Conservation (phyloP, 2,329 filamentous ascomycete species). For the Balansia obtecta region DNA sequence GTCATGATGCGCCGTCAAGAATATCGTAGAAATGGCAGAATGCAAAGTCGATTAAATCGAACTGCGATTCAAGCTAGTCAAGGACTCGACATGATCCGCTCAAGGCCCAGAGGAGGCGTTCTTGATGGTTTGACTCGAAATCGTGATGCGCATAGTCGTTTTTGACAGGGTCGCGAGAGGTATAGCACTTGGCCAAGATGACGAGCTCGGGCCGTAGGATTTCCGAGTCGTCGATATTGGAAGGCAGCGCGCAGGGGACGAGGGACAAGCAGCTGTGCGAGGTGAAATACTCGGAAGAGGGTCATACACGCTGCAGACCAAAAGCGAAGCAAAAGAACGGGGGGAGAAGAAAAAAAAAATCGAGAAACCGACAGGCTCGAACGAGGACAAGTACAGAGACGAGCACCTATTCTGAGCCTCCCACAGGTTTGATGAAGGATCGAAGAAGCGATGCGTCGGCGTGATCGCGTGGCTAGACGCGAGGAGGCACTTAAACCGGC, state of each 20-base stretch:
- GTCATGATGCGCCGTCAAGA: constrained; percentile 16
- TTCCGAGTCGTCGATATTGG: not conserved
- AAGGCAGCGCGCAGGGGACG: not conserved
- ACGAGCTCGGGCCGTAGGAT: not conserved
- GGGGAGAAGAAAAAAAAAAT: too few relatives aligned
- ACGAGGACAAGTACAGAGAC: not conserved
- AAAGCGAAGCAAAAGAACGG: not conserved
- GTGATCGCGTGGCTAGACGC: not conserved
- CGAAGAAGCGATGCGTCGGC: not conserved
- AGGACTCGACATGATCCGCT: constrained; percentile 13
- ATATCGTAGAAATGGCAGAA: not conserved
- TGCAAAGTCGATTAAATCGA: not conserved
- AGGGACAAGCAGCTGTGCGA: not conserved
- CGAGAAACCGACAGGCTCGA: not conserved
- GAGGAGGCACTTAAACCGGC: not conserved
- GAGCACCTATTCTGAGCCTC: too few relatives aligned
- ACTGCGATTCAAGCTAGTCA: not conserved
- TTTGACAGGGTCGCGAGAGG: not conserved
- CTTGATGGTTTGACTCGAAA: constrained; percentile 12
- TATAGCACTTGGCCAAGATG: not conserved
- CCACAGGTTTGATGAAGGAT: not conserved
- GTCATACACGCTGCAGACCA: not conserved
- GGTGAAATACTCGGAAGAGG: not conserved
- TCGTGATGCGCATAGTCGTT: constrained; percentile 9
- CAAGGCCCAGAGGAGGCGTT: constrained; percentile 22